Evolutionary conservation across 257 asterid species (phyloP).

Genomic region (Solanum arcanum): DNA sequence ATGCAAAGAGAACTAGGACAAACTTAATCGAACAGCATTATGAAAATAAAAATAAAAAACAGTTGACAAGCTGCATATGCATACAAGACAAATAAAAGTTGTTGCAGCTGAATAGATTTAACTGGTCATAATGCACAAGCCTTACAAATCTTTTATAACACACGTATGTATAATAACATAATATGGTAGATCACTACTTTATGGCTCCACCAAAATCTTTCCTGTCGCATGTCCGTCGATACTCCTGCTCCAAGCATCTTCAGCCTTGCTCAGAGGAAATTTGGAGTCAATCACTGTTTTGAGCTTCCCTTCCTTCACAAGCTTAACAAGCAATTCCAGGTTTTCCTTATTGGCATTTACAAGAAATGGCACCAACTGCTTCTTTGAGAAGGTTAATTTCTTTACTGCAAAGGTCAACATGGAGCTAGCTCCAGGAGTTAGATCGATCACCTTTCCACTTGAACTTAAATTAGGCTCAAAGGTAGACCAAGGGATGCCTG

Average conservation of each 20-base stretch:
- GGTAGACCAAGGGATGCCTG: constrained; percentile 37
- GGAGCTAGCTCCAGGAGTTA: constrained; percentile 34
- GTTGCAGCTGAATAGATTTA: background rate
- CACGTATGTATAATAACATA: background rate
- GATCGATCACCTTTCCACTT: constrained; percentile 44
- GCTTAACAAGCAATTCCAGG: constrained; percentile 33
- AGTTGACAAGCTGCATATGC: background rate
- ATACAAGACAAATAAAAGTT: background rate
- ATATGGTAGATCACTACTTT: background rate
- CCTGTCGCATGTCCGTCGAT: constrained; percentile 70
- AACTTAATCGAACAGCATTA: background rate
- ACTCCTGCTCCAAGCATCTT: constrained; percentile 53
- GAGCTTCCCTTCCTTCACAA: constrained; percentile 52
- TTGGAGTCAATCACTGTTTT: constrained; percentile 47
- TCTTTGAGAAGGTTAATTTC: constrained; percentile 31
- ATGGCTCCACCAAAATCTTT: constrained; percentile 42
- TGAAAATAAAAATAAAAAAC: background rate
- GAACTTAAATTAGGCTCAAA: constrained; percentile 41
- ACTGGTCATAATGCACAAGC: background rate
- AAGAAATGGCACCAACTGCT: constrained; percentile 33
- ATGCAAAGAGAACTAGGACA: background rate
- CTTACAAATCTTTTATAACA: background rate
- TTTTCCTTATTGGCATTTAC: constrained; percentile 12
- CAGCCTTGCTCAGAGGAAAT: constrained; percentile 28
- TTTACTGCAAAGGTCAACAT: constrained; percentile 27